Conservation (phyloP, 2,329 filamentous ascomycete species). For the Furcasterigmium sp. region DNA sequence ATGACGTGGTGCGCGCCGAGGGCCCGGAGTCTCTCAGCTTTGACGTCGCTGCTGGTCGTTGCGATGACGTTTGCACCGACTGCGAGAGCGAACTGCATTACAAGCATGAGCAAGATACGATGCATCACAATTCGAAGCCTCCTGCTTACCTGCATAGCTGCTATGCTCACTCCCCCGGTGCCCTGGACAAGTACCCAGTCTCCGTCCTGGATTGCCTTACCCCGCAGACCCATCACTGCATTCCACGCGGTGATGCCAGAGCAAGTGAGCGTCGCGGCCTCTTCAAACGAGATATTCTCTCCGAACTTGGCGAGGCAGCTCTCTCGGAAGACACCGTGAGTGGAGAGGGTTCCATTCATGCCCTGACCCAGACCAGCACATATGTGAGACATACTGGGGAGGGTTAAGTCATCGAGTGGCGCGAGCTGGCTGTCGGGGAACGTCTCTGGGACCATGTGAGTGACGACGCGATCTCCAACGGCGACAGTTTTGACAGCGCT, state of each 20-base stretch:
- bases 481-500: not conserved
- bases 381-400: constrained; percentile 18
- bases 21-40: constrained; percentile 44
- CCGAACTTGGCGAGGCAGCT: constrained; percentile 50
- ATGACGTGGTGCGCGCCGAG: constrained; percentile 54
- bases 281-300: constrained; percentile 26
- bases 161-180: constrained; percentile 32
- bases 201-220: constrained; percentile 29
- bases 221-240: constrained; percentile 39
- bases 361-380: constrained; percentile 49
- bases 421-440: not conserved
- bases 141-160: constrained; percentile 9
- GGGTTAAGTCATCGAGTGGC: constrained; percentile 1
- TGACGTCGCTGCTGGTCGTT: constrained; percentile 51
- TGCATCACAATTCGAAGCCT: too few relatives aligned
- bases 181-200: constrained; percentile 31
- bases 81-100: constrained; percentile 32
- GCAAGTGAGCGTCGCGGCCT: constrained; percentile 41
- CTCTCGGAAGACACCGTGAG: constrained; percentile 54
- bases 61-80: constrained; percentile 50
- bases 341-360: constrained; percentile 51
- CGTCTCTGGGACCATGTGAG: not conserved
- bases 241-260: constrained; percentile 48
- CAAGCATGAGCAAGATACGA: too few relatives aligned
- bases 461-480: constrained; percentile 1